Base-by-base conservation (phyloP, 2,329 filamentous ascomycete species). In the Leptographium galeiforme region DNA sequence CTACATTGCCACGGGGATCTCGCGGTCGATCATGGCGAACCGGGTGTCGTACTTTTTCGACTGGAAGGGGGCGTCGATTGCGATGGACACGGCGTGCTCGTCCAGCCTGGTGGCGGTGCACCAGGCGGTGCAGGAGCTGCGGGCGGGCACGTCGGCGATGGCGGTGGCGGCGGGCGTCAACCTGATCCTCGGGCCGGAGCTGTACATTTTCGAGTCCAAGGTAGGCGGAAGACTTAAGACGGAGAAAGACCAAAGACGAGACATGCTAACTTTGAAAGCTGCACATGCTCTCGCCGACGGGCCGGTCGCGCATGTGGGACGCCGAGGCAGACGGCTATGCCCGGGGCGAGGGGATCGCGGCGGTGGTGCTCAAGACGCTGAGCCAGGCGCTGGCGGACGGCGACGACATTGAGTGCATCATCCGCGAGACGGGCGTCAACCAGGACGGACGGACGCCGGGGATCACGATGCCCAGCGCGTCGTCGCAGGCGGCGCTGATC, bases 281-380 rank as follows among this genome's bases (percentile, higher is more conserved):
- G n/a, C n/a, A n/a, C n/a, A 53, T 60, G 50, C 56, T 61, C 0
- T 61, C 58, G 18, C 41, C 48, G 6, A 49, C 53, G 2, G 59
- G 59, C 12, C 53, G 53, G 39, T 57, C 38, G n/a, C 52, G 52
- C 36, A 48, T 57, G 0, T 70, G 73, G 44, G 62, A 67, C 25
- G 63, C 68, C 0, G 66, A 63, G 11, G 58, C 67, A 33, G 73
- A 73, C 55, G 73, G 73, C 4, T 76, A 74, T 55, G 69, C 63
- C 0, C 64, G 71, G 6, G 72, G 68, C 4, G 73, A 76, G 56
- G 72, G 69, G 8, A 59, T 67, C n/a, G 66, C 59, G 1, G 61
- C 66, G 16, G 41, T 75, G 14, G 50, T 72, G 6, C 51, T 76
- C 2, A 69, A 68, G 2, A 53, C 59, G 1, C 64, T 67, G 18